These are phyloP conservation scores for Mucor racemosus DNA, from an alignment of 371 early-diverging fungal species.

Conservation along the genomic window DNA sequence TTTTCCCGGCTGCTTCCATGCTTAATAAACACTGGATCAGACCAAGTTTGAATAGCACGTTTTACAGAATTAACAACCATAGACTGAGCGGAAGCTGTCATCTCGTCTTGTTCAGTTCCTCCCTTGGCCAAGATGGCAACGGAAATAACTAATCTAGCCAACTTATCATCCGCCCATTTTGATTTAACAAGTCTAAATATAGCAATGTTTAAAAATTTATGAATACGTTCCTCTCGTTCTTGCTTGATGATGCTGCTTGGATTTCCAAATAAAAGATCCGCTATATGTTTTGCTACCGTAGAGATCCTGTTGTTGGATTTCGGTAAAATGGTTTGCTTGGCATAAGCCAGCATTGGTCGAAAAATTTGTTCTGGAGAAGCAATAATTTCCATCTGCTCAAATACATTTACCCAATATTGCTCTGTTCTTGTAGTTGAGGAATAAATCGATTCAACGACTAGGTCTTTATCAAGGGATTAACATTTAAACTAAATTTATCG, in stretches of 20 bases:
- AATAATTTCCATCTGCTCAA: constrained; percentile 4
- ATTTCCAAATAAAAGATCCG: constrained; percentile 11
- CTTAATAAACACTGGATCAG: constrained; percentile 43
- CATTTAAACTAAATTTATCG: too few relatives aligned
- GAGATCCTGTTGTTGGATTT: constrained; percentile 1
- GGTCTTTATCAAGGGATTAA: constrained; percentile 11
- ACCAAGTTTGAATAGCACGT: constrained; percentile 35
- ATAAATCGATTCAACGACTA: constrained; percentile 27
- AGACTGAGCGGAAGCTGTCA: not conserved
- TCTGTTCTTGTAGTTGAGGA: constrained; percentile 12
- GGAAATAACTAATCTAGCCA: constrained; percentile 16
- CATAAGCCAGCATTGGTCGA: constrained; percentile 10
- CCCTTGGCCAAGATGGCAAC: constrained; percentile 13
- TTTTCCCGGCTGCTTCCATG: constrained; percentile 34
- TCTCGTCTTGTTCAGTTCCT: not conserved
- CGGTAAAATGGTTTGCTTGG: not conserved
- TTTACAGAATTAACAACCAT: not conserved
- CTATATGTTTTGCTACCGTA: constrained; percentile 4
- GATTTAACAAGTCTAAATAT: constrained; percentile 15
- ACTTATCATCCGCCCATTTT: constrained; percentile 21
- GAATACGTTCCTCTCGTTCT: not conserved
- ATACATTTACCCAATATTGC: not conserved
- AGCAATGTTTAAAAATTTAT: constrained; percentile 18
- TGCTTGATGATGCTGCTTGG: not conserved
- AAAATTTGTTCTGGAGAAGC: constrained; percentile 12